phyloP scores from a whole-genome alignment of 257 asterid species.

The Solanum chiquidenum region DNA sequence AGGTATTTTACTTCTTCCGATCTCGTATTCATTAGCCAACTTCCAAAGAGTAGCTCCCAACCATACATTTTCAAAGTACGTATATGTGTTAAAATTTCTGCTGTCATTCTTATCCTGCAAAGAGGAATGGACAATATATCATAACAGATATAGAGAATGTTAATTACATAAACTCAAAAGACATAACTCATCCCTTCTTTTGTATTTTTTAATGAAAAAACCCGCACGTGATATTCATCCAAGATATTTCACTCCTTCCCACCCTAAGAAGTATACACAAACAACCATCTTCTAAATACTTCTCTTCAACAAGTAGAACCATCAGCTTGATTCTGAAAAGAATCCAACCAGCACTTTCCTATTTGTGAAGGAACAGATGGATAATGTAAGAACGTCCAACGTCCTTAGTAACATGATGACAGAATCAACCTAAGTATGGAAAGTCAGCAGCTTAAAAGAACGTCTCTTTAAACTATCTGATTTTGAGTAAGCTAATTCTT shows the following conservation, averaged over 20 bases:
- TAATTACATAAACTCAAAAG: not conserved
- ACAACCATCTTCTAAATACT: not conserved
- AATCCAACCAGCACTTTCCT: not conserved
- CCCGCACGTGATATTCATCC: not conserved
- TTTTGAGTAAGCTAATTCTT: not conserved
- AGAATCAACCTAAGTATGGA: not conserved
- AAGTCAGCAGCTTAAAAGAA: not conserved
- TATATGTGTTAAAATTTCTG: conserved; percentile 65
- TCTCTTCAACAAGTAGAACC: not conserved
- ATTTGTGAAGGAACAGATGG: not conserved
- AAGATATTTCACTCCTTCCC: not conserved
- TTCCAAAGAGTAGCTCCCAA: conserved; percentile 77
- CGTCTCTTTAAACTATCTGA: not conserved
- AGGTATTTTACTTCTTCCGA: conserved; percentile 60
- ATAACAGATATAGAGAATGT: not conserved
- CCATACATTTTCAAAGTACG: conserved; percentile 92
- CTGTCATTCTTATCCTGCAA: conserved; percentile 76
- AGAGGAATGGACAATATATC: conserved; percentile 1
- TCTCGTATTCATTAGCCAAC: conserved; percentile 83
- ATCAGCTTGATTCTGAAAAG: not conserved
- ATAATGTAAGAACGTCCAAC: not conserved
- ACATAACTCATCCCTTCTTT: not conserved
- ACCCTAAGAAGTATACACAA: not conserved
- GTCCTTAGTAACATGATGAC: not conserved
- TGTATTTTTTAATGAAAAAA: not conserved